These are phyloP conservation scores for Amaranthus palmeri DNA, from an alignment of 148 eudicot species.

Conservation along the genomic window DNA sequence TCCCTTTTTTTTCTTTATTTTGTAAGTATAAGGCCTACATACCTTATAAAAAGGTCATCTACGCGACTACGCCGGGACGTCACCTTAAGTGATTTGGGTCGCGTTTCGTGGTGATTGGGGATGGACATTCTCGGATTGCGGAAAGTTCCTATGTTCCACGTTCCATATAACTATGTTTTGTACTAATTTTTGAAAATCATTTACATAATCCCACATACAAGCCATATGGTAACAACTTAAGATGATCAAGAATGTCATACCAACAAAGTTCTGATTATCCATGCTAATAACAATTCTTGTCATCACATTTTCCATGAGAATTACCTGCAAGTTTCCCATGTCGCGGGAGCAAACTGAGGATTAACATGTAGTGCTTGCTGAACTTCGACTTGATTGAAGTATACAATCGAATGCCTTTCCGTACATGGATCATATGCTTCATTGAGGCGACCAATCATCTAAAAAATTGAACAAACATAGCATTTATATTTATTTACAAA, in stretches of 20 bases:
- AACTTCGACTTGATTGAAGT: slow-evolving; percentile 90
- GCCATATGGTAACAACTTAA: not conserved
- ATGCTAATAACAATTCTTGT: slow-evolving; percentile 5
- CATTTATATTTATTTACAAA: not conserved
- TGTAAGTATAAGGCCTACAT: no score
- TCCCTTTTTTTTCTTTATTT: no score
- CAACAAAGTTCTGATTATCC: not conserved
- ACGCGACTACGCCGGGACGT: no score
- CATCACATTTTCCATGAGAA: not conserved
- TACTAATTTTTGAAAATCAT: not conserved
- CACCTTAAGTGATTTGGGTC: no score
- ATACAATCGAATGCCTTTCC: slow-evolving; percentile 73
- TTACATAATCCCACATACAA: not conserved
- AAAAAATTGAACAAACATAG: slow-evolving; percentile 6
- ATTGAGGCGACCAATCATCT: slow-evolving; percentile 58
- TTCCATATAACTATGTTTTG: no score
- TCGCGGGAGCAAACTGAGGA: slow-evolving; percentile 48
- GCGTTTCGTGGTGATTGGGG: no score
- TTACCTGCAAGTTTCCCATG: slow-evolving; percentile 97
- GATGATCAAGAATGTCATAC: not conserved
- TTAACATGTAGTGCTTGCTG: slow-evolving; percentile 85
- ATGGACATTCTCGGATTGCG: no score
- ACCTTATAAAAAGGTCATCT: no score
- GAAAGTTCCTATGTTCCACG: no score
- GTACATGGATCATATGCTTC: slow-evolving; percentile 93